A percentile compares a stretch with the other conserved stretches of the same genome.
These are phyloP conservation scores for Pseudoturritis turrita DNA, from an alignment of 345 rosid species.

Conservation along the genomic window DNA sequence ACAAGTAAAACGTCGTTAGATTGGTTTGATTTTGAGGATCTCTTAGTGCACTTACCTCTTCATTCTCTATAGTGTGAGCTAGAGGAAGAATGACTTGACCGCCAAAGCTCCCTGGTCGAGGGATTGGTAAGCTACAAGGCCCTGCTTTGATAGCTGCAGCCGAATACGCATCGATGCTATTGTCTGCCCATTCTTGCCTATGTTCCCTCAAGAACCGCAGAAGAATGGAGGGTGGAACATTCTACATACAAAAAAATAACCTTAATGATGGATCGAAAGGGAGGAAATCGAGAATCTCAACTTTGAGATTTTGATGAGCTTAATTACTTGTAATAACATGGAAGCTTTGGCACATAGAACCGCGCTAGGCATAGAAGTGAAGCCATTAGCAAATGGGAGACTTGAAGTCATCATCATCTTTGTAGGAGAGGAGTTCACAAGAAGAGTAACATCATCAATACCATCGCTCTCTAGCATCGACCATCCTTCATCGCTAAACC, in stretches of 20 bases:
- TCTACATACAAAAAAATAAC: constrained; percentile 38
- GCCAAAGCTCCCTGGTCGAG: constrained; percentile 76
- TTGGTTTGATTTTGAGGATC: not conserved
- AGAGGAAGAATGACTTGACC: constrained; percentile 96
- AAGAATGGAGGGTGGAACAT: constrained; percentile 94
- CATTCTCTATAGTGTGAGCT: constrained; percentile 93
- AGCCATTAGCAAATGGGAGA: constrained; percentile 64
- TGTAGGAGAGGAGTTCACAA: constrained; percentile 80
- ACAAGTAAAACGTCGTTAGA: not conserved
- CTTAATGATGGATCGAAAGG: not conserved
- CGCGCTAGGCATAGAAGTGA: constrained; percentile 65
- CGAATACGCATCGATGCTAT: constrained; percentile 84
- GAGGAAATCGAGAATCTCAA: not conserved
- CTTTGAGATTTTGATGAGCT: not conserved
- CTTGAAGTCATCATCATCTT: constrained; percentile 70
- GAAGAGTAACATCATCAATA: constrained; percentile 86
- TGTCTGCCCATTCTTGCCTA: constrained; percentile 98
- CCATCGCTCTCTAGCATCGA: constrained; percentile 91
- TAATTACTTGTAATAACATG: constrained; percentile 79
- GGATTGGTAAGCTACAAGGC: constrained; percentile 73
- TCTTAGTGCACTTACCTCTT: constrained; percentile 54
- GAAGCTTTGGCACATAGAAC: constrained; percentile 95
- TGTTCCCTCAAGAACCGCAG: constrained; percentile 91
- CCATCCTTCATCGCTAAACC: constrained; percentile 95
- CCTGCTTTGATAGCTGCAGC: constrained; percentile 90